Evolutionary conservation across 192 early-diverging fungal species (phyloP), one percentile per base, ranked within the genome.

Genomic region (Coemansia sp.): DNA sequence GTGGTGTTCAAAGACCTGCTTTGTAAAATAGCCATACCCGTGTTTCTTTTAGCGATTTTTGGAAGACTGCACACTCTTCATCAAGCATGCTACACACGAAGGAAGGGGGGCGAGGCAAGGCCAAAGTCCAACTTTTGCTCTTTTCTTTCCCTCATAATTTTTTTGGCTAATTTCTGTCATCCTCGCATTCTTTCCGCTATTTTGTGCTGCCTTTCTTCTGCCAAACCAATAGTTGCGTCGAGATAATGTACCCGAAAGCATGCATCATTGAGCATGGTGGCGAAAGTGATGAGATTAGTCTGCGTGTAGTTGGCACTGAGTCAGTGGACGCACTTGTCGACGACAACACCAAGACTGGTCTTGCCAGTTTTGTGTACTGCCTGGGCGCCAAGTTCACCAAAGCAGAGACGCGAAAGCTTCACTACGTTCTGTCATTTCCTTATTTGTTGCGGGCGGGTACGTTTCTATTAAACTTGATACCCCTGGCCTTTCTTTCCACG

Each of bases 351-450:
- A 54, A 54, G 7, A 10, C 12, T 31, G 51, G 51, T 7, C 27
- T 54, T 17, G 27, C 15, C 2, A 54, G 51, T 25, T 54, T 25
- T 7, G 29, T 54, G 10, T 54, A 54, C 15, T 54, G 51, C 51
- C 22, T 32, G 27, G 15, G 51, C 15, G 51, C 51, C 17, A 54
- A 14, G 15, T 54, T 54, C 14, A 54, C 51, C 3, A 54, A 54
- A n/a, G 51, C 29, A 54, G 51, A 54, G 27, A 22, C 17, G 5
- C 51, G 17, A 31, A 54, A 54, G 51, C 51, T 54, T 54, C 51
- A 54, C 29, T 32, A 4, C 4, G 14, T 31, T 17, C 17, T 54
- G 51, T 17, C 14, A 54, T n/a, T 10, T 32, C 51, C 15, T 6
- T 54, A 54, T 17, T 6, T 54, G 29, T 14, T 1, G 6, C 12